These are phyloP conservation scores for Aspergillus pseudoviridinutans DNA, from an alignment of 2,329 filamentous ascomycete genomes.

Conservation along the genomic window DNA sequence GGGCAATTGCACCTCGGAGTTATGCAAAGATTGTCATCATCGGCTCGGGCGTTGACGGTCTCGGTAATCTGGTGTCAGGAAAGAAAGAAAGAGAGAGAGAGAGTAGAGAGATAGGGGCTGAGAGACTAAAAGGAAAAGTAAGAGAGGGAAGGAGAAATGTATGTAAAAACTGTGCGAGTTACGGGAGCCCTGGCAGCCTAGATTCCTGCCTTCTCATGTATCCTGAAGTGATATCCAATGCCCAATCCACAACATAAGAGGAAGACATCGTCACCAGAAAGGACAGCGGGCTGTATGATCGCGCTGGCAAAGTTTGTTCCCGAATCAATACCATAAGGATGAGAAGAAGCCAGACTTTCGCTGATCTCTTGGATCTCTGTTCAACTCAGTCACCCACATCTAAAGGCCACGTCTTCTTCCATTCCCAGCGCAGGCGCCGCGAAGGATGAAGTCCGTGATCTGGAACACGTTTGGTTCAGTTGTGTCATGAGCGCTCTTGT, in stretches of 20 bases:
- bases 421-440: conserved; percentile 18
- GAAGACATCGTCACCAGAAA: not conserved
- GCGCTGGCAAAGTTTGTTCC: not conserved
- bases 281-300: not conserved
- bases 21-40: conserved; percentile 28
- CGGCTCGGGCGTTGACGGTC: conserved; percentile 8
- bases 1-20: conserved; percentile 30
- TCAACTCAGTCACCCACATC: conserved; percentile 42
- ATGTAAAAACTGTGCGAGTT: not conserved
- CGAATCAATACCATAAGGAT: not conserved
- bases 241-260: not conserved
- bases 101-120: not conserved
- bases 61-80: not conserved
- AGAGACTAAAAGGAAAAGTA: not conserved
- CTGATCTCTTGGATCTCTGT: conserved; percentile 47
- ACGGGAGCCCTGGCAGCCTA: not conserved
- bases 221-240: not conserved
- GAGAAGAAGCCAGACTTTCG: not conserved
- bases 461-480: conserved; percentile 11
- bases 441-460: conserved; percentile 36
- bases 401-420: conserved; percentile 34
- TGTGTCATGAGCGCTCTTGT: conserved; percentile 39
- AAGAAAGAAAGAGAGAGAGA: not conserved
- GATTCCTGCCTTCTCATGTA: not conserved
- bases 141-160: not conserved